These are phyloP conservation scores for Chaetothyriales sp. DNA, from an alignment of 2,329 filamentous ascomycete species.

Conservation along the genomic window DNA sequence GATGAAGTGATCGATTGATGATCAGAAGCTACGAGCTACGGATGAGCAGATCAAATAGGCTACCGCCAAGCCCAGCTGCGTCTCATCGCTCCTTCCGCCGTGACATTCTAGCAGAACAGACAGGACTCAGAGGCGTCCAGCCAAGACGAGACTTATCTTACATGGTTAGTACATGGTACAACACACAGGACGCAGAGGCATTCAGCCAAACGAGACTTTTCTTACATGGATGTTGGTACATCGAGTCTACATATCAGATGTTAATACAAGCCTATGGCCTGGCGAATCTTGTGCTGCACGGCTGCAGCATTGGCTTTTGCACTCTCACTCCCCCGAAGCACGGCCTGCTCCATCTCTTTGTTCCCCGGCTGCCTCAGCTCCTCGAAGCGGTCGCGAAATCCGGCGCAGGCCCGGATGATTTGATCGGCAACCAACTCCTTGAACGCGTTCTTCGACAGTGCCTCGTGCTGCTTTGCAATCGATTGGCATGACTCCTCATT, in stretches of 20 bases:
- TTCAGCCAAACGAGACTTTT: neutral
- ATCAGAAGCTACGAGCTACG: too few relatives aligned
- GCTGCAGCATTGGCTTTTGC: slow-evolving; percentile 10
- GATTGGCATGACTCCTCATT: slow-evolving; percentile 28
- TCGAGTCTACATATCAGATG: neutral
- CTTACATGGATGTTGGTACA: neutral
- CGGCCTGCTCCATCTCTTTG: slow-evolving; percentile 3
- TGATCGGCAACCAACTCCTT: slow-evolving; percentile 51
- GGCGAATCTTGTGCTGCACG: slow-evolving; percentile 23
- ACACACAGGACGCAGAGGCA: too few relatives aligned
- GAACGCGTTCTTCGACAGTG: slow-evolving; percentile 41
- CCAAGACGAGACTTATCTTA: neutral
- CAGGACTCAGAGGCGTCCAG: too few relatives aligned
- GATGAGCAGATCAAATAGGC: too few relatives aligned
- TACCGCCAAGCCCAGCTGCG: too few relatives aligned
- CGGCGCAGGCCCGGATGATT: slow-evolving; percentile 38
- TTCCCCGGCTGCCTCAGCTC: slow-evolving; percentile 9
- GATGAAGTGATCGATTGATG: too few relatives aligned
- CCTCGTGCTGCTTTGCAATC: slow-evolving; percentile 33
- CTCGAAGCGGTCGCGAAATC: slow-evolving; percentile 11
- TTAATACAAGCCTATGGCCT: neutral
- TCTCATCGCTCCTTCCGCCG: too few relatives aligned
- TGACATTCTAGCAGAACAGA: too few relatives aligned
- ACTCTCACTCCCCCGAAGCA: neutral
- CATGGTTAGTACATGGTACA: neutral